Evolutionary conservation across 2,329 filamentous ascomycete genomes (phyloP), one percentile per base, ranked within the genome.

Genomic region (Xylariales sp.): DNA sequence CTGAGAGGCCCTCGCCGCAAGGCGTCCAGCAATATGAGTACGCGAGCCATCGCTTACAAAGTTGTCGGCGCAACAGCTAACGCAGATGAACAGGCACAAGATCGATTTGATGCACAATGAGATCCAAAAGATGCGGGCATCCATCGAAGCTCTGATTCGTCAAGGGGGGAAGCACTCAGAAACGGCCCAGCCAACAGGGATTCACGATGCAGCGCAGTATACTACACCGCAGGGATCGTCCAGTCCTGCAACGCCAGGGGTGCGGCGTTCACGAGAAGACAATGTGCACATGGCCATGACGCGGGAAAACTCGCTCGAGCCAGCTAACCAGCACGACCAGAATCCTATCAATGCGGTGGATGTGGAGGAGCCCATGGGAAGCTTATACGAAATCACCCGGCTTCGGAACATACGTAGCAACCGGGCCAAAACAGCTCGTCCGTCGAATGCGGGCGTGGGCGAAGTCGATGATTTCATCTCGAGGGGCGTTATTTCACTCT

Each of bases 311-410:
- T 70, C 66, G 1, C 62, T 62, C 30, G 66, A 69, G 29, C 60
- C 60, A 4, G 55, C 57, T 36, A 50, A 38, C 25, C 40, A 45
- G 27, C 42, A 61, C 14, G 65, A 66, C 28, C 59, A 62, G 40
- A 52, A 59, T 20, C 62, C 62, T 21, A 28, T 14, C 19, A 38
- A 28, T 12, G 33, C 40, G 1, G 48, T 46, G 18, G 53, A 69
- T 23, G 67, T 72, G 2, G 63, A 67, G 13, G 69, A 69, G 12
- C 70, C 70, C 0, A 75, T 76, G 70, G 65, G 69, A 36, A 72
- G 67, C 51, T 53, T 76, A 11, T 75, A 73, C 49, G 71, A 75
- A 43, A 70, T 75, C 12, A 76, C 72, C 1, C 69, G 71, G 37
- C 54, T 76, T 33, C 60, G 53, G n/a, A 56, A 58, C 33, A 46